Base-by-base conservation (phyloP, 1,139 yeast genomes). In the Kluyveromyces sp. region DNA sequence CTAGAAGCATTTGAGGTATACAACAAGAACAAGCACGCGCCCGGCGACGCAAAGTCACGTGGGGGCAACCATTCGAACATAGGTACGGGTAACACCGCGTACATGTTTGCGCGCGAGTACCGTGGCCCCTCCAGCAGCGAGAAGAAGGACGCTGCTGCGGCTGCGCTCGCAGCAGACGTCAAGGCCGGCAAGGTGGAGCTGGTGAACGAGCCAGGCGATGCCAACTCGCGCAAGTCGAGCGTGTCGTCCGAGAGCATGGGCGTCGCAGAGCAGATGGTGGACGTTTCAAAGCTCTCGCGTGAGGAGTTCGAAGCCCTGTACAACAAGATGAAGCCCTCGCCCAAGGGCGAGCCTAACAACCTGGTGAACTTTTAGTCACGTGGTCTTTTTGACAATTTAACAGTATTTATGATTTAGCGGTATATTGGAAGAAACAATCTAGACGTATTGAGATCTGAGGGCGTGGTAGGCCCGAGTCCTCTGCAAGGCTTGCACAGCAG, bases 271-370 rank as follows among this genome's bases (percentile, higher is more conserved):
- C 49, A 46, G 35, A 46, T 50, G 53, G 60, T 57, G 8, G 63
- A 57, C 39, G 43, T 58, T 25, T 54, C 62, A 7, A 47, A 49
- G 17, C 34, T 61, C 47, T 49, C 63, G 12, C 61, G 54, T 34
- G 41, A 41, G 22, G 65, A 61, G 45, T 57, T 61, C 41, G 50
- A 58, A 35, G 43, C 46, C n/a, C 25, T 59, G 16, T 56, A 56
- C 41, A 51, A 56, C 17, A 39, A 38, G 36, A 31, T 38, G 36
- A 15, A 38, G 9, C 36, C 33, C 11, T 19, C 45, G 18, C 39
- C 53, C 39, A 54, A 51, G 51, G 64, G 65, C 18, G 64, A 58
- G 39, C 65, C 65, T 8, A 53, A 60, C 44, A 61, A 61, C 46
- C 46, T 52, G 34, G 65, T 61, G 22, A 61, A 61, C 44, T 55